Conservation (phyloP, 1,139 yeast species). For the Diutina rugosa region DNA sequence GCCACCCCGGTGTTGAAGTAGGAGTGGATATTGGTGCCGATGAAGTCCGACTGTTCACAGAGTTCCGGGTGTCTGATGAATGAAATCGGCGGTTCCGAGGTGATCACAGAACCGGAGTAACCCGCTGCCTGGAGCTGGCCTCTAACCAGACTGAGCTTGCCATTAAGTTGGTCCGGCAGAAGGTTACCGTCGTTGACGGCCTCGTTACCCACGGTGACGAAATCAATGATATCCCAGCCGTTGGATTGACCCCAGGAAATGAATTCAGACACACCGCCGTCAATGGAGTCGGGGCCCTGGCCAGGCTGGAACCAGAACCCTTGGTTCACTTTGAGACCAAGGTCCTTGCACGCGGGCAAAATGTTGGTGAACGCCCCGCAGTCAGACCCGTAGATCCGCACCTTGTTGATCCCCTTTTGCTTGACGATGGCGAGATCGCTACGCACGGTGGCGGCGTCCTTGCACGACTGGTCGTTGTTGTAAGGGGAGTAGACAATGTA, state of each 20-base stretch:
- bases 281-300: conserved; percentile 58
- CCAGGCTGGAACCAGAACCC: conserved; percentile 64
- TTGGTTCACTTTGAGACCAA: conserved; percentile 69
- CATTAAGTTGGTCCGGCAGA: conserved; percentile 42
- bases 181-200: conserved; percentile 56
- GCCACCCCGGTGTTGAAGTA: conserved; percentile 54
- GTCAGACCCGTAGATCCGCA: conserved; percentile 80
- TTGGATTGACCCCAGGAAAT: conserved; percentile 37
- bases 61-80: conserved; percentile 50
- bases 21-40: conserved; percentile 79
- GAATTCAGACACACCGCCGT: conserved; percentile 39
- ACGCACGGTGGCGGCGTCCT: conserved; percentile 36
- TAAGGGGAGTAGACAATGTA: conserved; percentile 60
- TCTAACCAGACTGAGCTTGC: conserved; percentile 55
- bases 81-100: conserved; percentile 81
- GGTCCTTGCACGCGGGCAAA: conserved; percentile 41
- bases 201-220: conserved; percentile 77
- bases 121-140: conserved; percentile 50
- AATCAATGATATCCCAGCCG: conserved; percentile 62
- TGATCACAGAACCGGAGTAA: conserved; percentile 62
- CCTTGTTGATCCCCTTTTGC: conserved; percentile 45
- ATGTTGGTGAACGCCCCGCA: conserved; percentile 60
- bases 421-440: conserved; percentile 48
- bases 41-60: conserved; percentile 55
- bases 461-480: conserved; percentile 54